Conservation (phyloP, 2,329 filamentous ascomycete genomes). For the Penicillium aurantiogriseum region DNA sequence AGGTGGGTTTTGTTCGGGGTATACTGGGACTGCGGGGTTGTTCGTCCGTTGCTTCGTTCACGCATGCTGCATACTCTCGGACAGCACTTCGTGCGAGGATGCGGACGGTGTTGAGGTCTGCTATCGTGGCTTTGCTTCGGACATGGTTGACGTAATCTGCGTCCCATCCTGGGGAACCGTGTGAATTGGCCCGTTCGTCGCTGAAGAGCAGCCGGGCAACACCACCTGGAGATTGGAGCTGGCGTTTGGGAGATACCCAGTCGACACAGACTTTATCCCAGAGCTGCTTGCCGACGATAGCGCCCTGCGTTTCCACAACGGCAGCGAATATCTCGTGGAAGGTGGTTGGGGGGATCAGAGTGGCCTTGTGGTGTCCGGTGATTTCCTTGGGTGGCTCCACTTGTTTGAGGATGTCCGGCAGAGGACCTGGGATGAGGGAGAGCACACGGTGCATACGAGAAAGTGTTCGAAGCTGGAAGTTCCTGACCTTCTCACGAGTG, state of each 20-base stretch:
- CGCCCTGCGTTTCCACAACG: constrained; percentile 52
- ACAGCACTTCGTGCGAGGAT: constrained; percentile 38
- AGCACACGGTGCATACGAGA: constrained; percentile 34
- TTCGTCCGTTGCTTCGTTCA: not conserved
- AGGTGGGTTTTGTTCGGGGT: not conserved
- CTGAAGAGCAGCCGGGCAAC: constrained; percentile 26
- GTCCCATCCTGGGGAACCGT: constrained; percentile 30
- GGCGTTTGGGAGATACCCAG: constrained; percentile 18
- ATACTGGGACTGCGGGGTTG: not conserved
- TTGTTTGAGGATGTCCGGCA: constrained; percentile 29
- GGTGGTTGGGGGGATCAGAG: constrained; percentile 36
- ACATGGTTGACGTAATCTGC: constrained; percentile 24
- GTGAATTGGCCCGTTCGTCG: constrained; percentile 21
- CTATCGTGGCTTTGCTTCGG: constrained; percentile 31
- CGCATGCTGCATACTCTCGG: constrained; percentile 25
- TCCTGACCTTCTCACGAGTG: constrained; percentile 22
- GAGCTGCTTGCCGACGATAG: constrained; percentile 47
- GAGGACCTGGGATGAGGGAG: constrained; percentile 31
- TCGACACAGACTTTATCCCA: constrained; percentile 50
- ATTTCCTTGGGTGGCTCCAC: constrained; percentile 11
- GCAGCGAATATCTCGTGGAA: constrained; percentile 57
- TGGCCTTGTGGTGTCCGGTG: constrained; percentile 20
- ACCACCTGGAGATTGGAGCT: constrained; percentile 29
- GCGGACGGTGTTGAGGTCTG: constrained; percentile 37
- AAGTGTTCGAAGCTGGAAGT: constrained; percentile 32